Conservation (phyloP, 768 basidiomycete genomes). For the Cyathus striatus region DNA sequence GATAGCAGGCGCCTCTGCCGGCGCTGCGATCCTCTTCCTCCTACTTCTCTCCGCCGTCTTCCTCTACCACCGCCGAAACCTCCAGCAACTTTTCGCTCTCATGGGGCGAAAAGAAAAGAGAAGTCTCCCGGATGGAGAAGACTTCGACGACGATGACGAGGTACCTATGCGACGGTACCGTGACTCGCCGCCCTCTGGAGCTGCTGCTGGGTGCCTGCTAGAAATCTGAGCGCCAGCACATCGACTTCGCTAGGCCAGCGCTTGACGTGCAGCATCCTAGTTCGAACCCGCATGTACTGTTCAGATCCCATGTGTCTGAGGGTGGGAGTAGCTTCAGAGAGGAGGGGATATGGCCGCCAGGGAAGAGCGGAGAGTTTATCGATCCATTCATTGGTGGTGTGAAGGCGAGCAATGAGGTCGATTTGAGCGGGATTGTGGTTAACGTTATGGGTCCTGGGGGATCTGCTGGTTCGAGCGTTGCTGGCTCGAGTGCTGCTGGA, state of each 20-base stretch:
- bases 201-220: too few species aligned
- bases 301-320: conserved; percentile 34
- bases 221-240: not conserved
- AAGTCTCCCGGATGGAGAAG: conserved; percentile 29
- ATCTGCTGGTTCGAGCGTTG: not conserved
- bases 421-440: conserved; percentile 36
- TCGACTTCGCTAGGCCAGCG: not conserved
- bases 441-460: conserved; percentile 49
- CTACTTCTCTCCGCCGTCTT: conserved; percentile 29
- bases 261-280: conserved; percentile 11
- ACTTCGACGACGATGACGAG: conserved; percentile 28
- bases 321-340: conserved; percentile 44
- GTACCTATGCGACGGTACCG: conserved; percentile 12
- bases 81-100: conserved; percentile 23
- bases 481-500: not conserved
- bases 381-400: conserved; percentile 27
- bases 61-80: conserved; percentile 26
- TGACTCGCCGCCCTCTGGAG: conserved; percentile 11
- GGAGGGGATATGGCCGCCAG: conserved; percentile 40
- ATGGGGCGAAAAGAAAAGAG: conserved; percentile 16
- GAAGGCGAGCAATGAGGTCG: conserved; percentile 25
- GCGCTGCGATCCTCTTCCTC: conserved; percentile 28
- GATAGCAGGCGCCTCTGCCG: conserved; percentile 37
- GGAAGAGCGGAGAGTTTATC: conserved; percentile 21
- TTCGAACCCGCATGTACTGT: conserved; percentile 28